Base-by-base conservation (phyloP, 305 asterid species). In the Coffea humblotiana region DNA sequence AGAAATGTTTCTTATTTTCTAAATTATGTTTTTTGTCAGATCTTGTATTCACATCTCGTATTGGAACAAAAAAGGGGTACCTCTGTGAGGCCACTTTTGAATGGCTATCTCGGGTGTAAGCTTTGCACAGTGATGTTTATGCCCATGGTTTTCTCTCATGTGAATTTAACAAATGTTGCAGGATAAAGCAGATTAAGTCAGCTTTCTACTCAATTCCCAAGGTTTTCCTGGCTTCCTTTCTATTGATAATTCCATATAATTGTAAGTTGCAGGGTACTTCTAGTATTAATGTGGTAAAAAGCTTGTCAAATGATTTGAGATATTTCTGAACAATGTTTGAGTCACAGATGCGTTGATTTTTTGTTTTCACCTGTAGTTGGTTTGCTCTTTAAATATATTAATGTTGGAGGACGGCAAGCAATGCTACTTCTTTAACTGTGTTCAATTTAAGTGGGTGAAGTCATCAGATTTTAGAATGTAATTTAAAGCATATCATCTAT, bases 161-260 rank as follows among this genome's bases (percentile, higher is more conserved):
- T 71, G 47, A 64, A 49, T 73, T 40, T 49, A 80, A 75, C 66
- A 71, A 77, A 74, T 77, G 43, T 78, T 86, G 88, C 94, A 93
- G 97, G 86, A 85, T 94, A 80, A 86, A 91, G 78, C 94, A 94
- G 94, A 94, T 93, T 77, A 94, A 94, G 84, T 94, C 98, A 13
- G 90, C 98, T 73, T 94, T 94, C 83, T 94, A 94, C 83, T 90
- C 97, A 35, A 84, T 94, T 72, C 78, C 85, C 77, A 94, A 94
- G 97, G 98, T 93, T 63, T 51, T 12, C 54, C 72, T 52, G 29
- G 16, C 0, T 79, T 61, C 13, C 56, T 45, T 40, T 68, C 56
- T 67, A 37, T n/a, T 51, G 11, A 5, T 72, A 11, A 29, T 11
- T 86, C 56, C 49, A 37, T 77, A 11, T 77, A 15, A 27, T 65